phyloP scores from a whole-genome alignment of 78 protist species.

The Cavenderia fasciculata region DNA sequence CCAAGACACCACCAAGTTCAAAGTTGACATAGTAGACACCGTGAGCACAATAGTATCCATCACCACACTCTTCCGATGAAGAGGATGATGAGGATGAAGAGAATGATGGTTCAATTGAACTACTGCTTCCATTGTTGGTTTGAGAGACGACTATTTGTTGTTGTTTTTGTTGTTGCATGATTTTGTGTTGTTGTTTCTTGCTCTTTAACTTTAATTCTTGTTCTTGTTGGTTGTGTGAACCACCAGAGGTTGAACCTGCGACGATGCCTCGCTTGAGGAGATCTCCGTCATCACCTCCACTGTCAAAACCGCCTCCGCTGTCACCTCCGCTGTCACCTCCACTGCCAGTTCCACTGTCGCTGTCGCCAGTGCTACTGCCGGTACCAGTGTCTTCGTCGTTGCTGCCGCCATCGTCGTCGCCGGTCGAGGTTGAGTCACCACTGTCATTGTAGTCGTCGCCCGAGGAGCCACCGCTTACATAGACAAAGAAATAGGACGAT shows the following conservation, averaged over 20 bases:
- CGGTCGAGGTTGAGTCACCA: not conserved
- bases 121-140: not conserved
- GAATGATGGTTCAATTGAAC: not conserved
- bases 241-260: not conserved
- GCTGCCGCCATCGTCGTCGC: not conserved
- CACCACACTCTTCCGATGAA: not conserved
- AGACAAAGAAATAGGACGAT: conserved; percentile 38
- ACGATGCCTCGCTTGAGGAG: not conserved
- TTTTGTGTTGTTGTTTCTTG: too few relatives aligned
- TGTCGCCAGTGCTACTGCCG: not conserved
- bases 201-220: not conserved
- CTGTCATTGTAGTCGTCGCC: conserved; percentile 9
- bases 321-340: not conserved
- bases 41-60: conserved; percentile 31
- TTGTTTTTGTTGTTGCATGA: not conserved
- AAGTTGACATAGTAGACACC: conserved; percentile 26
- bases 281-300: conserved; percentile 32
- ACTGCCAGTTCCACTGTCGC: conserved; percentile 3
- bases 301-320: conserved; percentile 3
- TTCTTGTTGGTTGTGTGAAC: not conserved
- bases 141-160: not conserved
- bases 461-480: conserved; percentile 24
- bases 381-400: not conserved
- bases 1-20: not conserved
- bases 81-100: not conserved